Base-by-base conservation (phyloP, 192 early-diverging fungal genomes). In the Paraglomus brasilianum region DNA sequence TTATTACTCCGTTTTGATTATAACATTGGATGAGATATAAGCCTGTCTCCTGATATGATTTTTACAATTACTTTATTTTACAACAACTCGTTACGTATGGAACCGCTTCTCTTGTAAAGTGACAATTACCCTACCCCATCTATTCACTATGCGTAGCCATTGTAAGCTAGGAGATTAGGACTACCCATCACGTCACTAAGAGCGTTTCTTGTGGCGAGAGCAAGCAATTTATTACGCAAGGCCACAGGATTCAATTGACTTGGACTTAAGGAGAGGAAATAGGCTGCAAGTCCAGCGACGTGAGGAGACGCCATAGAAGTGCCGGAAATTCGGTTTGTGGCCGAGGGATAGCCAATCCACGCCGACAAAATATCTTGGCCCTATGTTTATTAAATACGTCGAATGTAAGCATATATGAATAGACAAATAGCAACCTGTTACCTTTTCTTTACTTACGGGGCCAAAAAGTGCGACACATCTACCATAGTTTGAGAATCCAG, bases 281-380 rank as follows among this genome's bases (percentile, higher is more conserved):
- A 86, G 22, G 95, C 93, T 47, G 93, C 81, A 55, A 94, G 85
- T 39, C 95, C 93, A 44, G 88, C 88, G 36, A 92, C 91, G 66
- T 97, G 95, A 19, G 93, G 93, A 49, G 87, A 86, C 53, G 95
- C 92, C 93, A 95, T 95, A 39, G 90, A 92, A 13, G 95, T 97
- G 42, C 95, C 95, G 8, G 93, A 95, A 74, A 95, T 95, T 38
- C 85, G 88, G 79, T 94, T 92, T 77, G 88, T 93, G 67, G 86
- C 84, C 68, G 71, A 82, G 58, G 84, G 81, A 77, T 83, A 83
- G 51, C 85, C 87, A 73, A 86, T 91, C 85, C 85, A 87, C 11
- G 83, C 62, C 22, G 77, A 80, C 44, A 74, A 68, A 17, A 83
- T 70, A 48, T 83, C 85, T 38, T 88, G 81, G 38, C 95, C 94